Evolutionary conservation across 805 yeast genomes (phyloP).

Genomic region (Kuraishia ogatae): DNA sequence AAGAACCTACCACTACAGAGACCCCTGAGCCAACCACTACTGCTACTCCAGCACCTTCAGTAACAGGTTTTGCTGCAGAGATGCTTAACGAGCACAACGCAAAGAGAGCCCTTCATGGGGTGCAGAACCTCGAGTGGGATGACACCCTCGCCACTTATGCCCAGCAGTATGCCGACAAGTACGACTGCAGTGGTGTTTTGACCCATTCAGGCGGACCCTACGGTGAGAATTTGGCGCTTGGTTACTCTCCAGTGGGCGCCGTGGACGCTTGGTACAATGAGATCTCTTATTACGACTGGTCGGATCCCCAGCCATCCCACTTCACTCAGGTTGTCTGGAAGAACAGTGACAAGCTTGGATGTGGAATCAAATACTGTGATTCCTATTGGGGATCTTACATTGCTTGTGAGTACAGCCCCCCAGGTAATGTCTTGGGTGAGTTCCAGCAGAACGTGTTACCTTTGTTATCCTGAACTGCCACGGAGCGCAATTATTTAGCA

Average conservation of each 20-base stretch:
- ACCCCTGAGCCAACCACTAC: slow-evolving; percentile 5
- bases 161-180: slow-evolving; percentile 41
- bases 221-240: slow-evolving; percentile 81
- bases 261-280: slow-evolving; percentile 75
- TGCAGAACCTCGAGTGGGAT: slow-evolving; percentile 47
- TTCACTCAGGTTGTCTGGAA: slow-evolving; percentile 80
- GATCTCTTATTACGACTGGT: slow-evolving; percentile 40
- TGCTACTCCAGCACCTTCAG: slow-evolving; percentile 12
- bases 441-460: slow-evolving; percentile 27
- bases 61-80: slow-evolving; percentile 25
- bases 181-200: slow-evolving; percentile 48
- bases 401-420: slow-evolving; percentile 65
- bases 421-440: slow-evolving; percentile 59
- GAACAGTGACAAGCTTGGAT: slow-evolving; percentile 52
- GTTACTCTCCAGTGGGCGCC: slow-evolving; percentile 49
- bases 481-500: neutral
- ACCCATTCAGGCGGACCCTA: slow-evolving; percentile 52
- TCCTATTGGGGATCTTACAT: slow-evolving; percentile 40
- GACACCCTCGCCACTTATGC: slow-evolving; percentile 45
- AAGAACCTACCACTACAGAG: neutral
- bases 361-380: slow-evolving; percentile 59
- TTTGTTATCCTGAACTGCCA: neutral
- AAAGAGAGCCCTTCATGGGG: slow-evolving; percentile 46
- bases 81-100: slow-evolving; percentile 56
- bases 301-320: slow-evolving; percentile 46